Percentiles rank a stretch among this genome's conserved stretches.
These are phyloP conservation scores for Cryphonectria parasitica DNA, from an alignment of 2,329 filamentous ascomycete species.

Conservation along the genomic window DNA sequence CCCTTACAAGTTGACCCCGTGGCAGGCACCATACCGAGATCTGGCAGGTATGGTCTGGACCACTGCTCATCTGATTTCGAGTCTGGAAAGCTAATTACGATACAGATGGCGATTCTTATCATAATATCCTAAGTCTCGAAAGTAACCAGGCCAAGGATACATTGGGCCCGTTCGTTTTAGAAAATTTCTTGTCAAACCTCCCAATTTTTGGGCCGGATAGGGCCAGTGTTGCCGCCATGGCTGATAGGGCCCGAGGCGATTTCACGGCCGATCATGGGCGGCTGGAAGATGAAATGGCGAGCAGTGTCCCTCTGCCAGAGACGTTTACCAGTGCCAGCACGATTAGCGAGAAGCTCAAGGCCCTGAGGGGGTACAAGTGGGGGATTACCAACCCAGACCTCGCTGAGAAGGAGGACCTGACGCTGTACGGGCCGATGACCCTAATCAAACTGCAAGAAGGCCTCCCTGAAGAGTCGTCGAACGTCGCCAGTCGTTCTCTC, in stretches of 20 bases:
- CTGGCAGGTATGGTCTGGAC: conserved; percentile 49
- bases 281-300: conserved; percentile 44
- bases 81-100: conserved; percentile 33
- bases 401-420: conserved; percentile 32
- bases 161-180: conserved; percentile 57
- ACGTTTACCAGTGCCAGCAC: conserved; percentile 47
- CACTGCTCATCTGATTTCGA: background rate
- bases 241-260: conserved; percentile 46
- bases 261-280: conserved; percentile 39
- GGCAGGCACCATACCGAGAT: conserved; percentile 62
- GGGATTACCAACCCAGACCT: conserved; percentile 5
- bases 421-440: conserved; percentile 35
- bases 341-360: conserved; percentile 54
- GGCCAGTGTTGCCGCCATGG: conserved; percentile 46
- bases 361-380: conserved; percentile 44
- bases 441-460: conserved; percentile 12
- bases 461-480: conserved; percentile 19
- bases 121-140: conserved; percentile 63
- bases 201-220: conserved; percentile 62
- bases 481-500: conserved; percentile 55
- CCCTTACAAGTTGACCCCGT: conserved; percentile 63
- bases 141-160: conserved; percentile 55
- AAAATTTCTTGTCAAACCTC: conserved; percentile 56
- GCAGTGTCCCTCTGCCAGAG: conserved; percentile 42
- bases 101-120: conserved; percentile 55